These are phyloP conservation scores for Medicago arabica DNA, from an alignment of 306 rosid species.

Conservation along the genomic window DNA sequence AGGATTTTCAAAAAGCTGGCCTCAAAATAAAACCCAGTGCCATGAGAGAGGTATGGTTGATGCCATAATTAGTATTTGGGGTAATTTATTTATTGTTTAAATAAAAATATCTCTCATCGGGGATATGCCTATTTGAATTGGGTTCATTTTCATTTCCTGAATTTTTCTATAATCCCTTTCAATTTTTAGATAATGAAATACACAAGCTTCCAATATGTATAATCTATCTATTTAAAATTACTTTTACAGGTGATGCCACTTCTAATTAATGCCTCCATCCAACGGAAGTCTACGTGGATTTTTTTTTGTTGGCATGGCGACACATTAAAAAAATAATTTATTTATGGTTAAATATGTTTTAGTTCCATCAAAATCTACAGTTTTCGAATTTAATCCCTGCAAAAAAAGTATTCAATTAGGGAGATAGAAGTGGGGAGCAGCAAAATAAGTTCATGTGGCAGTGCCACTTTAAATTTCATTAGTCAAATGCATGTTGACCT, in stretches of 20 bases:
- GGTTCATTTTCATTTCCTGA: slow-evolving; percentile 27
- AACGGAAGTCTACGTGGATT: too few species aligned
- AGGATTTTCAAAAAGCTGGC: slow-evolving; percentile 85
- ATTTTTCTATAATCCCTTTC: slow-evolving; percentile 5
- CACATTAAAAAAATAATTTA: too few species aligned
- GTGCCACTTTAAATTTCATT: too few species aligned
- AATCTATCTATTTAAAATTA: slow-evolving; percentile 28
- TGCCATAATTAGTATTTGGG: neutral
- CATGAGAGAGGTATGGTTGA: slow-evolving; percentile 86
- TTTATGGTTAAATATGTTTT: too few species aligned
- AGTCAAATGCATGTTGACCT: too few species aligned
- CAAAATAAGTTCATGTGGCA: too few species aligned
- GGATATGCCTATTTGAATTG: slow-evolving; percentile 28
- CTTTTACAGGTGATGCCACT: slow-evolving; percentile 9
- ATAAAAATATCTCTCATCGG: neutral
- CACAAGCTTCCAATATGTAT: neutral
- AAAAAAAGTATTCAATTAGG: too few species aligned
- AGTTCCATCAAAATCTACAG: too few species aligned
- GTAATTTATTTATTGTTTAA: slow-evolving; percentile 2
- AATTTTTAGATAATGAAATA: slow-evolving; percentile 24
- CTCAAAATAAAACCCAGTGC: slow-evolving; percentile 91
- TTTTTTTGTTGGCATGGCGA: too few species aligned
- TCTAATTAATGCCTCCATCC: slow-evolving; percentile 24
- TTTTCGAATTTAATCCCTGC: too few species aligned
- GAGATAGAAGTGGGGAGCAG: too few species aligned